Conservation (phyloP, 208 protist genomes). For the Phytomonas sp. region DNA sequence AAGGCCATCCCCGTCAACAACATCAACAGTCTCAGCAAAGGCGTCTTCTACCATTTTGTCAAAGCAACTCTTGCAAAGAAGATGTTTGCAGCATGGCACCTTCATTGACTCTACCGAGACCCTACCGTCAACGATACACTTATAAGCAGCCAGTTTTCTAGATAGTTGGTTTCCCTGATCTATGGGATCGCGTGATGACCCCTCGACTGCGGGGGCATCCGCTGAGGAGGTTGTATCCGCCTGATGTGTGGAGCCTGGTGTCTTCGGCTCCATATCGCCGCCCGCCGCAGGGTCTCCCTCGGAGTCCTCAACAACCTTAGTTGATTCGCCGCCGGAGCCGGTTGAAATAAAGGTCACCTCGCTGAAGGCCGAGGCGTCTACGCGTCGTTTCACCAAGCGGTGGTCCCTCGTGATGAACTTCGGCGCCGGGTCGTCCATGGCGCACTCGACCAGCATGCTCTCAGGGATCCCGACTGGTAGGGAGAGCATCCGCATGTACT, state of each 20-base stretch:
- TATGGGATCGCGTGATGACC: not conserved
- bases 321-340: not conserved
- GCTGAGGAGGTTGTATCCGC: no score
- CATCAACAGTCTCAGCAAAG: slow-evolving; percentile 21
- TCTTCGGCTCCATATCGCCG: not conserved
- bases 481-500: slow-evolving; percentile 46
- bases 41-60: slow-evolving; percentile 41
- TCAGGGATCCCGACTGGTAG: slow-evolving; percentile 82
- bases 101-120: slow-evolving; percentile 61
- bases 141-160: not conserved
- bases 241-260: not conserved
- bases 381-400: slow-evolving; percentile 64
- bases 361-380: slow-evolving; percentile 56
- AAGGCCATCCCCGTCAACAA: slow-evolving; percentile 23
- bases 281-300: not conserved
- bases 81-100: slow-evolving; percentile 47
- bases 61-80: slow-evolving; percentile 67
- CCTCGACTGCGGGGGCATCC: no score
- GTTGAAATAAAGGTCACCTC: slow-evolving; percentile 23
- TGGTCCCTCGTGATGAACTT: slow-evolving; percentile 84
- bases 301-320: not conserved
- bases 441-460: slow-evolving; percentile 79
- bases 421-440: slow-evolving; percentile 78
- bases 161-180: slow-evolving; percentile 4
- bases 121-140: slow-evolving; percentile 42